Conservation (phyloP, 1,284 basidiomycete species). For the Thelephora terrestris region DNA sequence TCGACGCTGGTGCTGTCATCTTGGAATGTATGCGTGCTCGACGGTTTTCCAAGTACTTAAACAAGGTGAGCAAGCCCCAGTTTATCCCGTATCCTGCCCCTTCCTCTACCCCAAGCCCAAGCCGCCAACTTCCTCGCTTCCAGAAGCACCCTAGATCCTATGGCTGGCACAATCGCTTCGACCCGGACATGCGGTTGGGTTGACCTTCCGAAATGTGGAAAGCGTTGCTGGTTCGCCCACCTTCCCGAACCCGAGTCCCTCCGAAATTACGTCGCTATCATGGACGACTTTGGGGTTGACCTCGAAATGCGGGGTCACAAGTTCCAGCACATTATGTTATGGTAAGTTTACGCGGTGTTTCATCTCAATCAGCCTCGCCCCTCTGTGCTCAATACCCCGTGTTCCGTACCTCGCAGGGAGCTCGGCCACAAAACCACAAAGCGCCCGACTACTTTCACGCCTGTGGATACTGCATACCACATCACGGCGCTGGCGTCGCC, state of each 20-base stretch:
- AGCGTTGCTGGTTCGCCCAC: background rate
- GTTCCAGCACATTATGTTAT: background rate
- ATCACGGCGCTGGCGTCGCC: background rate
- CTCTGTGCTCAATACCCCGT: background rate
- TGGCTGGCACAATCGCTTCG: too few species aligned
- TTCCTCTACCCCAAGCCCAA: too few species aligned
- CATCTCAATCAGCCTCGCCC: background rate
- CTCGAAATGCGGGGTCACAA: background rate
- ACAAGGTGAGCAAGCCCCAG: too few species aligned
- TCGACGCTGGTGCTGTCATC: too few species aligned
- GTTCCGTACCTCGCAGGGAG: background rate
- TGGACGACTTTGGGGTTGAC: slow-evolving; percentile 1
- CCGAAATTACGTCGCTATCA: background rate
- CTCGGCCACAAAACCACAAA: background rate
- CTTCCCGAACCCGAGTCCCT: background rate
- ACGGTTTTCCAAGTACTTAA: too few species aligned
- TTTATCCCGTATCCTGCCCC: too few species aligned
- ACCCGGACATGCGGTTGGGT: background rate
- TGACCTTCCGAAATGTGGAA: background rate
- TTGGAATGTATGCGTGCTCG: too few species aligned
- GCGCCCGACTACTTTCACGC: background rate
- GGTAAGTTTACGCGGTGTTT: background rate
- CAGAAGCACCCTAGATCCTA: too few species aligned
- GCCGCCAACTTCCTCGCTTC: too few species aligned
- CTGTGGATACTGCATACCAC: background rate